Conservation (phyloP, 768 basidiomycete genomes). For the Pleurotus cornucopiae region DNA sequence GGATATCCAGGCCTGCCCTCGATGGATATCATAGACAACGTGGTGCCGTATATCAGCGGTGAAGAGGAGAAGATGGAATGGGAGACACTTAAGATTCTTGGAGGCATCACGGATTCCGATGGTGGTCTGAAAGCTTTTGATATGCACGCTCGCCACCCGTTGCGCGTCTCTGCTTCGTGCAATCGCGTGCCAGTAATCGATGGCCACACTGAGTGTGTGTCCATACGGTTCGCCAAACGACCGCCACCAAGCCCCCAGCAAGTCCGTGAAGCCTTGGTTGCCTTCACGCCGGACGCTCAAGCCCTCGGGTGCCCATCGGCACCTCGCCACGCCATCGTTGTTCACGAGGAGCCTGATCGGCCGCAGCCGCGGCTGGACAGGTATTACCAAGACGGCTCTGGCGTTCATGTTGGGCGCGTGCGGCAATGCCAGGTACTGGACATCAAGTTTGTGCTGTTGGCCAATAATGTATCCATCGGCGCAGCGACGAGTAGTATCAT, state of each 20-base stretch:
- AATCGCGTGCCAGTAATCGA: constrained; percentile 96
- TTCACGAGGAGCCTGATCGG: constrained; percentile 90
- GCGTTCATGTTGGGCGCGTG: constrained; percentile 87
- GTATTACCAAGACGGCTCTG: constrained; percentile 85
- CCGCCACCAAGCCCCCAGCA: constrained; percentile 87
- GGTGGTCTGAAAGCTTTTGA: constrained; percentile 66
- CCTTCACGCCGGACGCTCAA: constrained; percentile 75
- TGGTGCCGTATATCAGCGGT: constrained; percentile 90
- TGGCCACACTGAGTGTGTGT: constrained; percentile 90
- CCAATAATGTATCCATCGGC: constrained; percentile 93
- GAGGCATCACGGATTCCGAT: constrained; percentile 62
- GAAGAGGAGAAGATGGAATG: constrained; percentile 99
- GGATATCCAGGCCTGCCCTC: constrained; percentile 94
- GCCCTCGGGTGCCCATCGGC: constrained; percentile 78
- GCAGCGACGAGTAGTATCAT: constrained; percentile 97
- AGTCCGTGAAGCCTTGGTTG: constrained; percentile 73
- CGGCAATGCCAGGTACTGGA: constrained; percentile 90
- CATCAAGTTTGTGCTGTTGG: constrained; percentile 90
- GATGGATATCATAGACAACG: constrained; percentile 93
- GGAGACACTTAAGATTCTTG: constrained; percentile 97
- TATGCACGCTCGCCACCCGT: constrained; percentile 72
- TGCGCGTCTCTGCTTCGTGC: constrained; percentile 90
- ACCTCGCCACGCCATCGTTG: constrained; percentile 77
- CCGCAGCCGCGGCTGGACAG: constrained; percentile 94
- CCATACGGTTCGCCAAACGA: constrained; percentile 72